phyloP scores from a whole-genome alignment of 2,329 filamentous ascomycete species.

The Epichloe bromicola region DNA sequence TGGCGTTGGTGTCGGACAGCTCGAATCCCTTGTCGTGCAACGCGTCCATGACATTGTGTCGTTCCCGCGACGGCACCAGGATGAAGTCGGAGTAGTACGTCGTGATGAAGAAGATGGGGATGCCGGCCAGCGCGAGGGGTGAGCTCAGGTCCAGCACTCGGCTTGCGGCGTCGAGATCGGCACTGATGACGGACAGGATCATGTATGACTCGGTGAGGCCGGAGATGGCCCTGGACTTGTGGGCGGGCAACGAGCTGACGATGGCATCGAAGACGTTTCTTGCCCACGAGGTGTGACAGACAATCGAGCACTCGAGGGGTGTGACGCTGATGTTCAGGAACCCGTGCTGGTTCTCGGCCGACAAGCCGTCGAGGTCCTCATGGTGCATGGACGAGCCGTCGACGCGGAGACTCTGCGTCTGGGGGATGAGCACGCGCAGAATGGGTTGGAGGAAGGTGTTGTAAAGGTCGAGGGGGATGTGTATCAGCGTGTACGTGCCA shows the following conservation, averaged over 20 bases:
- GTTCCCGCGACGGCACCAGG: slow-evolving; percentile 66
- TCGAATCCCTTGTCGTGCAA: slow-evolving; percentile 71
- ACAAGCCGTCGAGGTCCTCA: slow-evolving; percentile 32
- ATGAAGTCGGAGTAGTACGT: slow-evolving; percentile 98
- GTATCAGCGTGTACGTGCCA: slow-evolving; percentile 74
- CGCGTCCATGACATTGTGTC: slow-evolving; percentile 60
- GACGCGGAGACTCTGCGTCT: slow-evolving; percentile 29
- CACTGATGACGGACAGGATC: slow-evolving; percentile 78
- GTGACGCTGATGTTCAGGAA: slow-evolving; percentile 94
- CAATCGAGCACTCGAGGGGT: slow-evolving; percentile 81
- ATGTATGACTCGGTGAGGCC: slow-evolving; percentile 77
- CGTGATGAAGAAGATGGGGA: slow-evolving; percentile 97
- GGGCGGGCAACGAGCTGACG: slow-evolving; percentile 47
- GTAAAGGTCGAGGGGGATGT: slow-evolving; percentile 73
- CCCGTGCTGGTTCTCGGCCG: slow-evolving; percentile 46
- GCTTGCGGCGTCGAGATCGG: slow-evolving; percentile 81
- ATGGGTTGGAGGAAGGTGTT: slow-evolving; percentile 73
- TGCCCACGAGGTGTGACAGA: slow-evolving; percentile 68
- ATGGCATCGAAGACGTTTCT: slow-evolving; percentile 62
- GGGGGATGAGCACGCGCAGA: slow-evolving; percentile 68
- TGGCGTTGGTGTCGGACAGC: slow-evolving; percentile 60
- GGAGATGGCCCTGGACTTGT: slow-evolving; percentile 42
- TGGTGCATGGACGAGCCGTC: slow-evolving; percentile 20
- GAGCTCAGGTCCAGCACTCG: slow-evolving; percentile 85
- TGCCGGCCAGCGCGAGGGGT: slow-evolving; percentile 79